Percentiles rank a stretch among this genome's conserved stretches.
Conservation (phyloP, 768 basidiomycete genomes). For the Glaciozyma antarctica region DNA sequence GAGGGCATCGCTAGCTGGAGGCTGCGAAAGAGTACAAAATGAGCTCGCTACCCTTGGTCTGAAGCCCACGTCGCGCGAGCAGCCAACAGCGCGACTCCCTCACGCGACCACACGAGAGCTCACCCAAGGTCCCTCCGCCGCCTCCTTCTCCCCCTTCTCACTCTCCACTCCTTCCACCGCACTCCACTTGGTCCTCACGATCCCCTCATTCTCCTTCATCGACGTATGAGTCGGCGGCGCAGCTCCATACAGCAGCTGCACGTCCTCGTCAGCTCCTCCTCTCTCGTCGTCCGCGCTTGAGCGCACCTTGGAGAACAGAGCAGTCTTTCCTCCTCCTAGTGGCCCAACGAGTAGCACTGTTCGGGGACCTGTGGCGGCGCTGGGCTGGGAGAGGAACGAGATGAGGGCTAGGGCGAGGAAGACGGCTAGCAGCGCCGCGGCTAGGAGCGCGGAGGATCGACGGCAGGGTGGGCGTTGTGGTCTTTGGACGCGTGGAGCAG, state of each 20-base stretch:
- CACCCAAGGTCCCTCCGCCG: conserved; percentile 1
- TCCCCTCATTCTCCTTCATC: conserved; percentile 32
- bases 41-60: not conserved
- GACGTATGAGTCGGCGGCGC: conserved; percentile 26
- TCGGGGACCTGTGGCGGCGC: not conserved
- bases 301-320: conserved; percentile 29
- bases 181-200: conserved; percentile 18
- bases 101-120: not conserved
- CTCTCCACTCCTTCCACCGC: conserved; percentile 1
- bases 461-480: not conserved
- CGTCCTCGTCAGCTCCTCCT: not conserved
- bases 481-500: not conserved
- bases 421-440: conserved; percentile 6
- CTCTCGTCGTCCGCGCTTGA: too few relatives aligned
- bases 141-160: not conserved
- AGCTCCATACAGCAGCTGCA: conserved; percentile 30
- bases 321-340: conserved; percentile 32
- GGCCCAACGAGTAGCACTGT: conserved; percentile 31
- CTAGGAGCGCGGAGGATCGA: conserved; percentile 9
- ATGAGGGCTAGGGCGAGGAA: conserved; percentile 17
- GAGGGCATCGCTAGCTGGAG: not conserved
- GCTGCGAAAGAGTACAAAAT: not conserved
- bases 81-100: not conserved
- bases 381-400: not conserved
- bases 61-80: too few relatives aligned